Percentiles rank a stretch among this genome's conserved stretches.
phyloP scores from a whole-genome alignment of 129 eudicot species.

The Ambrosia trifida region DNA sequence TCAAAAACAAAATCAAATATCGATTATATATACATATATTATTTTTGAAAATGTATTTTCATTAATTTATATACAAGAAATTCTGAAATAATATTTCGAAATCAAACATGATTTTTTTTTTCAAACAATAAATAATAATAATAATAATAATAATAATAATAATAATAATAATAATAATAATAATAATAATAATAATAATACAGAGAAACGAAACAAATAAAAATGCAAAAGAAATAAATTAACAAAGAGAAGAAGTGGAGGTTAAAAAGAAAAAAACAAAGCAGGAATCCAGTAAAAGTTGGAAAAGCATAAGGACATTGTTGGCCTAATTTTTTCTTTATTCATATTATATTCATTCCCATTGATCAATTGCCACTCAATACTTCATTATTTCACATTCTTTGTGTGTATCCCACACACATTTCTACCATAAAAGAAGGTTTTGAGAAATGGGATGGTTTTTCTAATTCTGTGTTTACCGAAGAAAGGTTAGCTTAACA shows the following conservation, averaged over 20 bases:
- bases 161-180: too few relatives aligned
- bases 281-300: conserved; percentile 70
- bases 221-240: not conserved
- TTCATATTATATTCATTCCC: not conserved
- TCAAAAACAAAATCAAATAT: too few relatives aligned
- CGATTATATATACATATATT: too few relatives aligned
- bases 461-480: conserved; percentile 21
- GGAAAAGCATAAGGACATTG: conserved; percentile 40
- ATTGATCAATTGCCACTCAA: conserved; percentile 32
- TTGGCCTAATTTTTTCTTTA: conserved; percentile 39
- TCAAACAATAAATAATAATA: not conserved
- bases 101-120: not conserved
- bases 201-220: not conserved
- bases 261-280: conserved; percentile 34
- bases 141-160: too few relatives aligned
- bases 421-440: conserved; percentile 37
- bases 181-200: not conserved
- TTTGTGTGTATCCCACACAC: conserved; percentile 16
- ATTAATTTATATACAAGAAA: not conserved
- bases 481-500: not conserved
- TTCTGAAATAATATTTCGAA: too few relatives aligned
- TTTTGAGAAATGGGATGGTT: conserved; percentile 36
- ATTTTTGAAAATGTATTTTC: not conserved
- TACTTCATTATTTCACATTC: conserved; percentile 8
- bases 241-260: conserved; percentile 26